A percentile compares a stretch with the other conserved stretches of the same genome.
These are phyloP conservation scores for Casuarina cunninghamiana DNA, from an alignment of 306 rosid genomes.

Conservation along the genomic window DNA sequence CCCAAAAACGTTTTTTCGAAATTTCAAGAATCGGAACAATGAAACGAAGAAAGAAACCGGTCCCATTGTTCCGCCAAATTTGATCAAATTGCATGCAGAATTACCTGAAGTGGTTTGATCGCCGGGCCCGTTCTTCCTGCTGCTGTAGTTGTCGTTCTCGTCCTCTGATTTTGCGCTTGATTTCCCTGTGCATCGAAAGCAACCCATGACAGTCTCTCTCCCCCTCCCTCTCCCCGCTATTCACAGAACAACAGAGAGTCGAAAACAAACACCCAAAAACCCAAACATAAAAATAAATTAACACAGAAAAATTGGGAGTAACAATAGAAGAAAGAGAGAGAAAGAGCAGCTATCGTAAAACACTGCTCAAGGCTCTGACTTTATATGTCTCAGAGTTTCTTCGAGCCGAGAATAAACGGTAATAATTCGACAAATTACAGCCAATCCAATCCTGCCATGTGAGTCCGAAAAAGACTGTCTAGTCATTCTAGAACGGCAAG, in stretches of 20 bases:
- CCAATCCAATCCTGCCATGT: conserved; percentile 27
- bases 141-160: conserved; percentile 8
- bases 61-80: conserved; percentile 1
- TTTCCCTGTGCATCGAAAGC: conserved; percentile 57
- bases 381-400: conserved; percentile 13
- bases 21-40: conserved; percentile 7
- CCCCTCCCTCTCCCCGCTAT: conserved; percentile 27
- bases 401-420: conserved; percentile 29
- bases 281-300: neutral
- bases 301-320: conserved; percentile 31
- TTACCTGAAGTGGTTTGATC: conserved; percentile 47
- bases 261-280: conserved; percentile 14
- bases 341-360: conserved; percentile 9
- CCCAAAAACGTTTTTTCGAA: neutral
- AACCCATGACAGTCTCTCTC: conserved; percentile 59
- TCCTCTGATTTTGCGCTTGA: conserved; percentile 40
- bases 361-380: neutral
- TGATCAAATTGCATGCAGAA: conserved; percentile 13
- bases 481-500: neutral
- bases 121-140: conserved; percentile 26
- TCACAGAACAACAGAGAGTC: conserved; percentile 27
- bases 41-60: conserved; percentile 25
- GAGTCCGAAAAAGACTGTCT: neutral
- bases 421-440: neutral
- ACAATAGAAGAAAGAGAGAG: conserved; percentile 4